These are phyloP conservation scores for Camellia granthamiana DNA, from an alignment of 148 eudicot genomes.

Conservation along the genomic window DNA sequence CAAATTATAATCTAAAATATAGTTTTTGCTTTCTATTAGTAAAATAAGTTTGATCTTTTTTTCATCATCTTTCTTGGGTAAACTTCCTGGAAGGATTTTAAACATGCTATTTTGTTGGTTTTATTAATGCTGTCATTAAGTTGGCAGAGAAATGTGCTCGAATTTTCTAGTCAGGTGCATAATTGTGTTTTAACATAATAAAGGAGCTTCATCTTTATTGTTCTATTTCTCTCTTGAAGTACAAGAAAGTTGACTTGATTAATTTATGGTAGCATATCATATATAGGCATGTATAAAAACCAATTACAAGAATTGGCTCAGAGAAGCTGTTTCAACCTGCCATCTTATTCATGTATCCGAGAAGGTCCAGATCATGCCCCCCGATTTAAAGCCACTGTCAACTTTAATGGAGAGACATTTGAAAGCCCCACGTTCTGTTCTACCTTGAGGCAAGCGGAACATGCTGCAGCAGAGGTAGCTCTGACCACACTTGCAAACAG, in stretches of 20 bases:
- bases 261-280: neutral
- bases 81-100: neutral
- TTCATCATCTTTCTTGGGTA: neutral
- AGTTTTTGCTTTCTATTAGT: neutral
- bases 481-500: constrained; percentile 43
- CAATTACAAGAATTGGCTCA: constrained; percentile 67
- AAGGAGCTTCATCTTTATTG: neutral
- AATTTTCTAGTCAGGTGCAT: neutral
- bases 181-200: neutral
- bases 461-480: constrained; percentile 70
- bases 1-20: neutral
- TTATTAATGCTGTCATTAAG: neutral
- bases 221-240: neutral
- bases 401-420: constrained; percentile 52
- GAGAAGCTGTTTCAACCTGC: constrained; percentile 58
- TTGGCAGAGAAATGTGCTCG: neutral
- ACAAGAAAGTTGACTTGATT: neutral
- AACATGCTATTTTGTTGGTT: neutral
- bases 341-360: constrained; percentile 53
- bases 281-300: constrained; percentile 48
- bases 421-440: constrained; percentile 48
- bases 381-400: constrained; percentile 60
- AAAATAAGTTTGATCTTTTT: neutral
- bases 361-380: constrained; percentile 66
- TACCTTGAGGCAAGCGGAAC: constrained; percentile 55